A percentile compares a stretch with the other conserved stretches of the same genome.
Conservation (phyloP, 1,284 basidiomycete species). For the Tremellales sp. region DNA sequence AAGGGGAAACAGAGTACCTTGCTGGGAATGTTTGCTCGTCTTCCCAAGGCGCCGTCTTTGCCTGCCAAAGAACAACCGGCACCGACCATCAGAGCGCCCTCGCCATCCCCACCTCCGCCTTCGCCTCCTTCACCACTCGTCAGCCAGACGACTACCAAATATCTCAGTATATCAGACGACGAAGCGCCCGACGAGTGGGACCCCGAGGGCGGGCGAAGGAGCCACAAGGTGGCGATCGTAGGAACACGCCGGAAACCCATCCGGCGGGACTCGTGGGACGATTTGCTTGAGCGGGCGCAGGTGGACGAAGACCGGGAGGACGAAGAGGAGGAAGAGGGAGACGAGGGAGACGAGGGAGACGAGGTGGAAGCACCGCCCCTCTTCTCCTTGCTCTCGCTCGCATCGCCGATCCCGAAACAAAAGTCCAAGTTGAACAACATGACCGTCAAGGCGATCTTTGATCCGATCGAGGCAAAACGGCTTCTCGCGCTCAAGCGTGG, state of each 20-base stretch:
- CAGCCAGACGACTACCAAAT: too few relatives aligned
- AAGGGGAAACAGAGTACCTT: slow-evolving; percentile 9
- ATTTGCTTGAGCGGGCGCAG: slow-evolving; percentile 1
- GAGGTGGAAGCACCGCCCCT: slow-evolving; percentile 10
- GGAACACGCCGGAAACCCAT: slow-evolving; percentile 23
- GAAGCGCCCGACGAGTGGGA: slow-evolving; percentile 39
- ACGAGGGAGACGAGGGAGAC: slow-evolving; percentile 5
- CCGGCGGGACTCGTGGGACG: neutral
- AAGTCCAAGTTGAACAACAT: slow-evolving; percentile 24
- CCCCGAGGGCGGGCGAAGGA: slow-evolving; percentile 23
- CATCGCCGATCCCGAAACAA: slow-evolving; percentile 15
- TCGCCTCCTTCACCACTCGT: slow-evolving; percentile 5
- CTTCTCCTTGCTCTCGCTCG: slow-evolving; percentile 26
- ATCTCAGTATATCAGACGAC: slow-evolving; percentile 32
- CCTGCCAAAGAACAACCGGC: neutral
- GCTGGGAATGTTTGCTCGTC: slow-evolving; percentile 12
- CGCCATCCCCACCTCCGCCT: slow-evolving; percentile 6
- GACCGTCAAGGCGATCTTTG: slow-evolving; percentile 38
- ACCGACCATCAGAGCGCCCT: neutral
- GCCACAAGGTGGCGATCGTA: slow-evolving; percentile 24
- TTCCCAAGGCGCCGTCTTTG: neutral
- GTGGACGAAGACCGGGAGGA: slow-evolving; percentile 12
- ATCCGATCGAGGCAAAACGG: slow-evolving; percentile 21
- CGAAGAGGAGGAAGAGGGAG: slow-evolving; percentile 6
- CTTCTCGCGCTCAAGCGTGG: slow-evolving; percentile 29